Conservation (phyloP, 257 asterid genomes). For the Datura wrightii region DNA sequence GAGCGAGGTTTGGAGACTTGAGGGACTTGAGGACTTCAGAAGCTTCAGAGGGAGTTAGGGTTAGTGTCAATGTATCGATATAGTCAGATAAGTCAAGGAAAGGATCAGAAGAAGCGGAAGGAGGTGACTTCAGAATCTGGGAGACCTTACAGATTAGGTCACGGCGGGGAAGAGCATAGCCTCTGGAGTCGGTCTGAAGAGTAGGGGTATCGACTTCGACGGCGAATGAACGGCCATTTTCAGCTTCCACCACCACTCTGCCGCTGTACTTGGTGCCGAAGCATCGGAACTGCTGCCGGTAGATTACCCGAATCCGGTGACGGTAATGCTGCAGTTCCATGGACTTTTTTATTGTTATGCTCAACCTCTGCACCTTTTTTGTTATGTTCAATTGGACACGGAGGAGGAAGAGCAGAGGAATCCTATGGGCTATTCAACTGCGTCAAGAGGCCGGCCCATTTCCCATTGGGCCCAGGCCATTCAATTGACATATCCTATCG, state of each 20-base stretch:
- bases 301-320: conserved; percentile 38
- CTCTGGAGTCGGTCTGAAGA: conserved; percentile 68
- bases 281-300: conserved; percentile 45
- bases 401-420: background rate
- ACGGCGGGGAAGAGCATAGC: conserved; percentile 91
- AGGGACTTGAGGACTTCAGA: conserved; percentile 81
- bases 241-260: conserved; percentile 55
- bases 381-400: background rate
- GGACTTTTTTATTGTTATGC: background rate
- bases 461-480: background rate
- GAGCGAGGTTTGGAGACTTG: conserved; percentile 70
- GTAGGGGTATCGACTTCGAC: conserved; percentile 65
- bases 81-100: conserved; percentile 71
- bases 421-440: background rate
- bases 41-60: conserved; percentile 71
- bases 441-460: background rate
- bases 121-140: conserved; percentile 62
- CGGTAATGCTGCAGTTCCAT: conserved; percentile 10
- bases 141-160: conserved; percentile 78
- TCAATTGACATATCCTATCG: too few relatives aligned
- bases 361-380: background rate
- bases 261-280: conserved; percentile 91
- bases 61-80: conserved; percentile 50
- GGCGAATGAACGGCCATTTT: conserved; percentile 69
- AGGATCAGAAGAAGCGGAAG: conserved; percentile 58